These are phyloP conservation scores for Vigna trinervia DNA, from an alignment of 306 rosid genomes.

Conservation along the genomic window DNA sequence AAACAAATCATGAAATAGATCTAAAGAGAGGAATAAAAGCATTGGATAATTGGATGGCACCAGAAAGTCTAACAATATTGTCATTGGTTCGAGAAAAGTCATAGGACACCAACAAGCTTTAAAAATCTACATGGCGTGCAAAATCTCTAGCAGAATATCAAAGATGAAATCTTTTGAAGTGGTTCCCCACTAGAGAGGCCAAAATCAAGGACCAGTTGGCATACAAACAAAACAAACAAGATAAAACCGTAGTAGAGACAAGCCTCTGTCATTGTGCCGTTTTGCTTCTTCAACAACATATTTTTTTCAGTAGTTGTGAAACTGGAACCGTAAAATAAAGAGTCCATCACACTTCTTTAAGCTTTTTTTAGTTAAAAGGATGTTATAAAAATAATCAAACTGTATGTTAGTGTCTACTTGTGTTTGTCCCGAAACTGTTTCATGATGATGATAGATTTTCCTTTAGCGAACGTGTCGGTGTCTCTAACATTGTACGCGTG, in stretches of 20 bases:
- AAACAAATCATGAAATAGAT: conserved; percentile 30
- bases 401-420: not conserved
- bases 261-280: conserved; percentile 31
- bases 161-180: conserved; percentile 39
- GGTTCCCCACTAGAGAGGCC: conserved; percentile 43
- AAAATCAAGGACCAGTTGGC: conserved; percentile 41
- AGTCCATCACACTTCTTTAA: not conserved
- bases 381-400: not conserved
- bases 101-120: conserved; percentile 38
- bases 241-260: conserved; percentile 22
- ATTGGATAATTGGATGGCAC: conserved; percentile 11
- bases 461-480: not conserved
- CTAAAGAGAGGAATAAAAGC: conserved; percentile 14
- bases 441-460: not conserved
- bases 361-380: not conserved
- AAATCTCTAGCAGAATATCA: conserved; percentile 41
- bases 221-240: conserved; percentile 38
- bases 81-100: conserved; percentile 44
- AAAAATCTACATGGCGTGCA: conserved; percentile 33
- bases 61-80: conserved; percentile 40
- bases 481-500: not conserved
- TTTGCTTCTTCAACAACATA: conserved; percentile 23
- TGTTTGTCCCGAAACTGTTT: not conserved
- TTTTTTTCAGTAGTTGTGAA: not conserved
- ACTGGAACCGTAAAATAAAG: conserved; percentile 4